Base-by-base conservation (phyloP, 2,329 filamentous ascomycete species). In the Talaromyces sp. region DNA sequence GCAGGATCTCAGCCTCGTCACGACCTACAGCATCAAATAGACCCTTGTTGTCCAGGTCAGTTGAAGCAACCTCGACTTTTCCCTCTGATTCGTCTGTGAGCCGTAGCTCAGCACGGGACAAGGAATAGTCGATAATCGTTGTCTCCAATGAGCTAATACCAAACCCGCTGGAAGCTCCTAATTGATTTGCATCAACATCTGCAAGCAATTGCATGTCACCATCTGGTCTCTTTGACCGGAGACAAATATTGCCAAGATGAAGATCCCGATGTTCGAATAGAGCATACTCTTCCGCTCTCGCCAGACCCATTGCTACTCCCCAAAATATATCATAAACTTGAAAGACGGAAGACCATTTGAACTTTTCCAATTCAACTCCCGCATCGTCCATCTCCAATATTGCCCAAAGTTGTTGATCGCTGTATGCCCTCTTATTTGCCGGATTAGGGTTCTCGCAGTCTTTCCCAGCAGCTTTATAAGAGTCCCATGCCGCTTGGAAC, bases 341-440 rank as follows among this genome's bases (percentile, higher is more conserved):
- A 65, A 80, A 81, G 4, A 78, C 74, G 0, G 79, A 80, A 1
- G 74, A 75, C 73, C 76, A 79, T 37, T 71, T 68, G 35, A 80
- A 77, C 19, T 78, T 79, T 52, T 85, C 83, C 41, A 88, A 76
- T 69, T 88, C 86, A 22, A 77, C 82, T 2, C 87, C 87, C 0
- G 87, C 87, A 70, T 89, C 85, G 70, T 87, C 83, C 87, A 89
- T 89, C 69, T 89, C 87, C 13, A 89, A 79, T 14, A 89, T 82
- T 0, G 85, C 85, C 86, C 87, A 89, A 2, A 88, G 76, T 71
- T 89, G 86, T 3, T 81, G 78, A 47, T 84, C 81, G 0, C 80
- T 76, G 66, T 87, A 87, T 45, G 80, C 82, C 22, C 77, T 74
- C 65, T 84, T 84, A 67, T 81, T 84, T 7, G 79, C 79, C 3